These are phyloP conservation scores for Eucalyptus polybractea DNA, from an alignment of 345 rosid species.

Conservation along the genomic window DNA sequence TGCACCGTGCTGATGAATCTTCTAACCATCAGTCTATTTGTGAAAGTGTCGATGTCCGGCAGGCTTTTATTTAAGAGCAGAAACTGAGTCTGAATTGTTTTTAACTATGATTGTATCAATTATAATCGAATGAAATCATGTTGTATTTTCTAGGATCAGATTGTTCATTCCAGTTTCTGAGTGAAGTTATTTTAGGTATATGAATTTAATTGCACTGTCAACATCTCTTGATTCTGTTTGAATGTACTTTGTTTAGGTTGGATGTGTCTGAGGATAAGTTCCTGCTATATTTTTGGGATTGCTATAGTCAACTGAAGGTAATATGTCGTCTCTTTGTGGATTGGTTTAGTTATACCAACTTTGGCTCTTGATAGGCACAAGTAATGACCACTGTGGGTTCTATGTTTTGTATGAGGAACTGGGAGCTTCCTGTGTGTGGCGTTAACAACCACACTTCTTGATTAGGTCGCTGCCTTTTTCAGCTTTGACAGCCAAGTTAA, in stretches of 20 bases:
- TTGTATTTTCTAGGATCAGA: background rate
- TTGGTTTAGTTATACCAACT: background rate
- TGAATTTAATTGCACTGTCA: background rate
- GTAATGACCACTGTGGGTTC: background rate
- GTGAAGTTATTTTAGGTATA: background rate
- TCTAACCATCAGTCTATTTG: background rate
- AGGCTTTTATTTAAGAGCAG: background rate
- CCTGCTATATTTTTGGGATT: constrained; percentile 75
- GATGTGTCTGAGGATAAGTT: constrained; percentile 82
- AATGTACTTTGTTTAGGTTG: constrained; percentile 32
- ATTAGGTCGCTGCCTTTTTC: background rate
- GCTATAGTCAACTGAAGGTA: constrained; percentile 74
- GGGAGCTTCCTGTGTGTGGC: background rate
- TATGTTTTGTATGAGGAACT: background rate
- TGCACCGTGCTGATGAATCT: background rate
- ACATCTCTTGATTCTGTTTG: background rate
- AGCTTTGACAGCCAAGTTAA: background rate
- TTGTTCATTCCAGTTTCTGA: background rate
- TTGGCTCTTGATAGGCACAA: background rate
- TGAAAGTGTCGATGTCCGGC: background rate
- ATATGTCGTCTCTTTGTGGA: background rate
- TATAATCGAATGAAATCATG: background rate
- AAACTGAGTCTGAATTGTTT: background rate
- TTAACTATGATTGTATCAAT: background rate
- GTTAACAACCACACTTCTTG: background rate